A percentile compares a stretch with the other conserved stretches of the same genome.
Conservation (phyloP, 1,139 yeast species). For the Casaregolazyma suthepensis region DNA sequence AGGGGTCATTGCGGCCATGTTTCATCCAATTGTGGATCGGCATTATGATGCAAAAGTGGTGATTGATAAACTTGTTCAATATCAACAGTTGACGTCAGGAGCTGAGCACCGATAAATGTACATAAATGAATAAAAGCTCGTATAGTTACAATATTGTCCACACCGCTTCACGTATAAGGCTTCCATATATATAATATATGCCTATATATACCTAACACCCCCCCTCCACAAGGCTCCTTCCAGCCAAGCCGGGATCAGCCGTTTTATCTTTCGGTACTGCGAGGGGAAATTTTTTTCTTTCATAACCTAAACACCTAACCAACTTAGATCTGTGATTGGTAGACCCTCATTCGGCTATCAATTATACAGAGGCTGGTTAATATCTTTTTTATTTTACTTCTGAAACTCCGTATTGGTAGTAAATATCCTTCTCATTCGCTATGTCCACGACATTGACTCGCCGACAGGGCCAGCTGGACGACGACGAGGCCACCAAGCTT, state of each 20-base stretch:
- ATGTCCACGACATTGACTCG: constrained; percentile 23
- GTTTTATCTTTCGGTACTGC: background rate
- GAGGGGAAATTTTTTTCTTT: background rate
- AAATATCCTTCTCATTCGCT: background rate
- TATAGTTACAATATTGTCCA: background rate
- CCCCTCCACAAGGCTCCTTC: background rate
- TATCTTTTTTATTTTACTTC: background rate
- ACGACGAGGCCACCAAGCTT: constrained; percentile 13
- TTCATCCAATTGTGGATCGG: background rate
- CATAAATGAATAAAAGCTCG: background rate
- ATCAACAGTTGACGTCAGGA: too few relatives aligned
- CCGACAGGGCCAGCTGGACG: constrained; percentile 20
- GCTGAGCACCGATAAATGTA: background rate
- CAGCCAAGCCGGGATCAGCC: background rate
- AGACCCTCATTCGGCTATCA: constrained; percentile 11
- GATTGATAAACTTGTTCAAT: background rate
- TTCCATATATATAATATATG: too few relatives aligned
- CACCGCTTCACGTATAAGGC: background rate
- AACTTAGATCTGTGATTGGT: background rate
- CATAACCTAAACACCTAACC: background rate
- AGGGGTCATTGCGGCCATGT: background rate
- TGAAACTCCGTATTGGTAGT: background rate
- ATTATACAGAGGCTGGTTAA: background rate
- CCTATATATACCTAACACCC: too few relatives aligned
- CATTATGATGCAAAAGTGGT: background rate